Conservation (phyloP, 192 early-diverging fungal species). For the Allomyces macrogynus region DNA sequence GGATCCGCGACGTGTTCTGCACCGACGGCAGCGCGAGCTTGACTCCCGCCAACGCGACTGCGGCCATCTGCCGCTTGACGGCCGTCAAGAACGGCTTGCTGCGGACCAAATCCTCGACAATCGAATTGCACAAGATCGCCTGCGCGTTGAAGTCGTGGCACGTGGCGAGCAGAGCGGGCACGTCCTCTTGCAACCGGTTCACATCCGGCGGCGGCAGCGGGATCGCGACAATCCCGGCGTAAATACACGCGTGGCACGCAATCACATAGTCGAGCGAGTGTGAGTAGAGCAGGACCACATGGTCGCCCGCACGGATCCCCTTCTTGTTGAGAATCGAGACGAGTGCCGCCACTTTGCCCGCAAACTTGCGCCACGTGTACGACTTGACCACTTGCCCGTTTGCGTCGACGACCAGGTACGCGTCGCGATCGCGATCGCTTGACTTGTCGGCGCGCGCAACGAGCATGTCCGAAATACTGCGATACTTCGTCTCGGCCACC, state of each 20-base stretch:
- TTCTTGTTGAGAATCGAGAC: constrained; percentile 13
- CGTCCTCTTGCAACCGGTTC: constrained; percentile 11
- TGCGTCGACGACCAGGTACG: constrained; percentile 7
- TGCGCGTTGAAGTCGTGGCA: constrained; percentile 12
- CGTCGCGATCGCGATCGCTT: constrained; percentile 3
- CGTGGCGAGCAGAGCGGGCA: constrained; percentile 10
- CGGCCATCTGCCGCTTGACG: background rate
- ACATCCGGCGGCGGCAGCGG: constrained; percentile 10
- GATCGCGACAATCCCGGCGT: constrained; percentile 14
- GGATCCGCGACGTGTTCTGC: background rate
- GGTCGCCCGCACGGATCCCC: constrained; percentile 7
- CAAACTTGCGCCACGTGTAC: constrained; percentile 9
- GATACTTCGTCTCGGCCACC: constrained; percentile 8
- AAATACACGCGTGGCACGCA: constrained; percentile 19
- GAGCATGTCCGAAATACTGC: constrained; percentile 10
- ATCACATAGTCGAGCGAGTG: constrained; percentile 10
- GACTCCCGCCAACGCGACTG: background rate
- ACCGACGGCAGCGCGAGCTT: background rate
- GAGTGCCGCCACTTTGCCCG: constrained; percentile 8
- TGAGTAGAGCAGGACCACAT: constrained; percentile 9
- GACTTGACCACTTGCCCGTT: constrained; percentile 9
- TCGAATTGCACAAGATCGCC: constrained; percentile 5
- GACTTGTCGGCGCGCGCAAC: constrained; percentile 4
- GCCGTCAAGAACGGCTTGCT: background rate
- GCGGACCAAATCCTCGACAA: constrained; percentile 11